Base-by-base conservation (phyloP, 2,329 filamentous ascomycete genomes). In the Parastagonospora nodorum region DNA sequence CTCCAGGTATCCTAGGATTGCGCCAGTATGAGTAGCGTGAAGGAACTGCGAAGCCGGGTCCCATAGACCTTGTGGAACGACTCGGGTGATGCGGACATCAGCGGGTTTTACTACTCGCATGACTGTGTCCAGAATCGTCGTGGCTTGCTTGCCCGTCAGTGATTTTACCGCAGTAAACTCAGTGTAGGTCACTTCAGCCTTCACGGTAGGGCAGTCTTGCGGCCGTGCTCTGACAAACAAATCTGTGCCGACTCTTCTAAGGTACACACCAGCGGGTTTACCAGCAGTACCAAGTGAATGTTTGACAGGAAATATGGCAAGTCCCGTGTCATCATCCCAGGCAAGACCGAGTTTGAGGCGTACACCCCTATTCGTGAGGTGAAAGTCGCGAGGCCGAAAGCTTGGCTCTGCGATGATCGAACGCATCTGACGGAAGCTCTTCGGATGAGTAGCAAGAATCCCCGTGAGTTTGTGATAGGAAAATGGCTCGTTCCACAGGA, bases 241-340 rank as follows among this genome's bases (percentile, higher is more conserved):
- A n/a, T 50, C 47, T 1, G 41, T 28, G 1, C 51, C 51, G 0
- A 48, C 47, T 24, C 51, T 35, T 32, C 51, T 33, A 11, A 50
- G 47, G 8, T 53, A 47, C 12, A 50, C 24, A 11, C 50, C 50
- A 36, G 42, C 43, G 32, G 50, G 40, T 2, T 11, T 35, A 4
- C 32, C 30, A 10, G 32, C 12, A 1, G 50, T 15, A 5, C 50
- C 50, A 3, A 45, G 19, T 2, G 41, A 45, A 15, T 49, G 50
- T 15, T 53, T 53, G n/a, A 53, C 36, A 15, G 50, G 46, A 9
- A 53, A 16, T 15, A 53, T 38, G 9, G 50, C 50, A 14, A 49
- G 46, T 4, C 50, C 50, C 7, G 45, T 46, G n/a, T 37, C 41
- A n/a, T 15, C 16, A 2, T 50, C 50, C 45, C 50, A 50, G 2